Conservation (phyloP, 2,329 filamentous ascomycete genomes). For the Zymoseptoria ardabiliae region DNA sequence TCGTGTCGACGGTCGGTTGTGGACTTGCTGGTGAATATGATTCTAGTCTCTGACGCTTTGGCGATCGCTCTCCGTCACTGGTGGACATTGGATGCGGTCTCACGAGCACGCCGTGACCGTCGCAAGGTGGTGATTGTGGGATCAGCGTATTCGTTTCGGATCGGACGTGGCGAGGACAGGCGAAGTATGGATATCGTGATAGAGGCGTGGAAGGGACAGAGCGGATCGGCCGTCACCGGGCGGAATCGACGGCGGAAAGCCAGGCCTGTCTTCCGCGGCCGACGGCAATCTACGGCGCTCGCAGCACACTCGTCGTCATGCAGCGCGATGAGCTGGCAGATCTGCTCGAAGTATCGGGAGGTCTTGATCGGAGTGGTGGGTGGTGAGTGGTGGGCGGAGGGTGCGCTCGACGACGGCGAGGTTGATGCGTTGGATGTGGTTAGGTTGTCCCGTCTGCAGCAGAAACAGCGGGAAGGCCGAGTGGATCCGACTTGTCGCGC, state of each 20-base stretch:
- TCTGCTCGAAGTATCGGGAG: neutral
- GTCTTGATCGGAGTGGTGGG: neutral
- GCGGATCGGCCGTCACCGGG: neutral
- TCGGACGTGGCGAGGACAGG: neutral
- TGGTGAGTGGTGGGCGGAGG: neutral
- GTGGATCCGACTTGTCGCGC: no score
- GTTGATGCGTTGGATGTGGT: neutral
- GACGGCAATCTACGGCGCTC: neutral
- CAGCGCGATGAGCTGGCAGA: neutral
- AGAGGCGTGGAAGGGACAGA: neutral
- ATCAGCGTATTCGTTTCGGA: neutral
- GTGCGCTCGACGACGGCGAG: neutral
- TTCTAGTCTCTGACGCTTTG: constrained; percentile 30
- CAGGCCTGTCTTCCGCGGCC: neutral
- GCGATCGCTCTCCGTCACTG: constrained; percentile 26
- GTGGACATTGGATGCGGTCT: constrained; percentile 22
- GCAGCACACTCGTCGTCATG: neutral
- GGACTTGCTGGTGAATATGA: constrained; percentile 38
- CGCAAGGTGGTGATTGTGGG: neutral
- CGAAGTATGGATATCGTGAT: neutral
- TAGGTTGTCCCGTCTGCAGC: no score
- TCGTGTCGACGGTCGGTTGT: constrained; percentile 34
- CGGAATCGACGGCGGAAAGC: neutral
- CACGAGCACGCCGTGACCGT: neutral
- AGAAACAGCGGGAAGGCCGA: no score